phyloP scores from a whole-genome alignment of 257 asterid species.

The Asclepias syriaca region DNA sequence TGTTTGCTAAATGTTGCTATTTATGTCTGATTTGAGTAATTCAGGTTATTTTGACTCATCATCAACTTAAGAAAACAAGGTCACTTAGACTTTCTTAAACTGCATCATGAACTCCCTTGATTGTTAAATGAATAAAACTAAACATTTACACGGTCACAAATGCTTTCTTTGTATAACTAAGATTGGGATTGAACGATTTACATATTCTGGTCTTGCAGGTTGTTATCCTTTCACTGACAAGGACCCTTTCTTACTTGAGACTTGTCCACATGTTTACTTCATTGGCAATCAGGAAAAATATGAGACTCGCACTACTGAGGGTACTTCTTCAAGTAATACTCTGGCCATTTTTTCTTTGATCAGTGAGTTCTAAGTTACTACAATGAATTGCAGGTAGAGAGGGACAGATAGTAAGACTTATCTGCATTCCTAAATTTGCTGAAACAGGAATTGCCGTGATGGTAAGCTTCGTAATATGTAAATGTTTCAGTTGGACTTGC shows the following conservation, averaged over 20 bases:
- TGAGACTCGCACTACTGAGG: constrained; percentile 55
- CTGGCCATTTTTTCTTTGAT: neutral
- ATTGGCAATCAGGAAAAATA: constrained; percentile 81
- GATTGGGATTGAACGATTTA: neutral
- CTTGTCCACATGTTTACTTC: constrained; percentile 93
- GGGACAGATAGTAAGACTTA: constrained; percentile 72
- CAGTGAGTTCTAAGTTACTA: constrained; percentile 3
- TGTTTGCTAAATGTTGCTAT: neutral
- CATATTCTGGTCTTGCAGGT: constrained; percentile 42
- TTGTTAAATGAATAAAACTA: neutral
- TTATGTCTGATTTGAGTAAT: neutral
- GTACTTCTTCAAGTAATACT: constrained; percentile 32
- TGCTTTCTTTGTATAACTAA: neutral
- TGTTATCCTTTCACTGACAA: constrained; percentile 95
- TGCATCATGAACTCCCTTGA: neutral
- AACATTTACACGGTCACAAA: neutral
- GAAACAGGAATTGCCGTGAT: constrained; percentile 81
- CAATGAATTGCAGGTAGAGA: constrained; percentile 60
- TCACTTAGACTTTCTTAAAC: neutral
- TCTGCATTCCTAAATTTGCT: constrained; percentile 75
- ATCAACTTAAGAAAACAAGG: neutral
- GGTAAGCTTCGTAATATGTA: constrained; percentile 46
- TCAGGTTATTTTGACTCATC: neutral
- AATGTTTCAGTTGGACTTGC: neutral
- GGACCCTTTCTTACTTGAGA: constrained; percentile 88